Evolutionary conservation across 2,329 filamentous ascomycete species (phyloP).

Genomic region (Emmonsiellopsis sp.): DNA sequence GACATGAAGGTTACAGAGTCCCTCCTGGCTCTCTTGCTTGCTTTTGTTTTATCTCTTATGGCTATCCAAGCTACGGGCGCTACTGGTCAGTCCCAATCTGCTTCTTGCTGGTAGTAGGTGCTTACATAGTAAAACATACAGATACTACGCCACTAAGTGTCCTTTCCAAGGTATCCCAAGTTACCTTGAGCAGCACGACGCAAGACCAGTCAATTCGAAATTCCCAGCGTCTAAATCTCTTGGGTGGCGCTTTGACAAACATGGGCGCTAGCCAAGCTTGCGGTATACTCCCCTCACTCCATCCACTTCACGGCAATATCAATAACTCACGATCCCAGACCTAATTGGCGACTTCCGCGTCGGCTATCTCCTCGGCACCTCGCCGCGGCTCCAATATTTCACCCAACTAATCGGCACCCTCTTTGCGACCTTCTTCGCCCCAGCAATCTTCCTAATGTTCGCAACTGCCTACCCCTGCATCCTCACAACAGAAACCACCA

Average conservation of each 20-base stretch:
- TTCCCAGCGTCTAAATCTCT: slow-evolving; percentile 56
- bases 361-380: slow-evolving; percentile 56
- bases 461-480: slow-evolving; percentile 61
- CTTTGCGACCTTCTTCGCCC: slow-evolving; percentile 57
- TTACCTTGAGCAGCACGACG: slow-evolving; percentile 54
- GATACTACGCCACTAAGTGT: slow-evolving; percentile 57
- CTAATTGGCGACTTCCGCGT: slow-evolving; percentile 57
- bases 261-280: slow-evolving; percentile 8
- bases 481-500: slow-evolving; percentile 27
- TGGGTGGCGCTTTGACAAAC: slow-evolving; percentile 39
- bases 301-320: slow-evolving; percentile 27
- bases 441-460: slow-evolving; percentile 59
- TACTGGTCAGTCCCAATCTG: slow-evolving; percentile 6
- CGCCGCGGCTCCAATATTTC: slow-evolving; percentile 56
- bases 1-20: slow-evolving; percentile 3
- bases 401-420: slow-evolving; percentile 55
- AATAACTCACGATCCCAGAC: slow-evolving; percentile 33
- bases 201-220: slow-evolving; percentile 40
- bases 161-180: slow-evolving; percentile 58
- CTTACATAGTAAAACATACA: slow-evolving; percentile 9
- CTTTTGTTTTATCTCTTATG: slow-evolving; percentile 7
- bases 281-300: background rate
- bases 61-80: slow-evolving; percentile 12
- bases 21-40: slow-evolving; percentile 3
- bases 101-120: background rate